Evolutionary conservation across 257 asterid genomes (phyloP).

Genomic region (Jacaranda copaia): DNA sequence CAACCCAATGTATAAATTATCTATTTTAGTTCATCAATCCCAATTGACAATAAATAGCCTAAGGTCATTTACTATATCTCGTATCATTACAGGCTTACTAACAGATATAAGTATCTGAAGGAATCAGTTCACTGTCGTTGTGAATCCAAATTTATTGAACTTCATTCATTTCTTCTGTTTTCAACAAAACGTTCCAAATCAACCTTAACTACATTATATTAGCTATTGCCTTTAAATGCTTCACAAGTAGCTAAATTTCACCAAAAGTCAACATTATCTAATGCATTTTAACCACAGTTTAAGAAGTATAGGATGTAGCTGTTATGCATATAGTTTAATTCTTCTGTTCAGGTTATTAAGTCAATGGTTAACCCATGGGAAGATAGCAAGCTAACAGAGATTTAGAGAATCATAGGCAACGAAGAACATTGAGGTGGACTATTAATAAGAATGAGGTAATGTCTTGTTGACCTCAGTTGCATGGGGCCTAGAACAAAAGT

Average conservation of each 20-base stretch:
- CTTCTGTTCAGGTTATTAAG: not conserved
- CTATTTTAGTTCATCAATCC: not conserved
- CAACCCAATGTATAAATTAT: not conserved
- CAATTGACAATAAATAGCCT: not conserved
- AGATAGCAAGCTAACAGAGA: too few relatives aligned
- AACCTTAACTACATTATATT: slow-evolving; percentile 11
- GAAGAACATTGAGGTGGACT: not conserved
- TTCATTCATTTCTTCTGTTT: not conserved
- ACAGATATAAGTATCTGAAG: not conserved
- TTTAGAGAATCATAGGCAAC: too few relatives aligned
- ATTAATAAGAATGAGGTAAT: not conserved
- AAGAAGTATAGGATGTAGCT: not conserved
- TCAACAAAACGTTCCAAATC: not conserved
- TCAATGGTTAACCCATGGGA: not conserved
- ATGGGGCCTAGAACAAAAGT: too few relatives aligned
- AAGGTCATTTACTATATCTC: not conserved
- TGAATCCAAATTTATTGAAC: not conserved
- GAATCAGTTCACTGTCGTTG: not conserved
- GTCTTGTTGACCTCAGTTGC: not conserved
- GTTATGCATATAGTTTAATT: too few relatives aligned
- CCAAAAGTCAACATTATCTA: not conserved
- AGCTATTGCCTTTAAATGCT: not conserved
- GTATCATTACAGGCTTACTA: not conserved
- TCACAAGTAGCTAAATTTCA: not conserved
- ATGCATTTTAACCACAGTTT: slow-evolving; percentile 1